Conservation (phyloP, 1,139 yeast species). For the Blastobotrys indianensis region DNA sequence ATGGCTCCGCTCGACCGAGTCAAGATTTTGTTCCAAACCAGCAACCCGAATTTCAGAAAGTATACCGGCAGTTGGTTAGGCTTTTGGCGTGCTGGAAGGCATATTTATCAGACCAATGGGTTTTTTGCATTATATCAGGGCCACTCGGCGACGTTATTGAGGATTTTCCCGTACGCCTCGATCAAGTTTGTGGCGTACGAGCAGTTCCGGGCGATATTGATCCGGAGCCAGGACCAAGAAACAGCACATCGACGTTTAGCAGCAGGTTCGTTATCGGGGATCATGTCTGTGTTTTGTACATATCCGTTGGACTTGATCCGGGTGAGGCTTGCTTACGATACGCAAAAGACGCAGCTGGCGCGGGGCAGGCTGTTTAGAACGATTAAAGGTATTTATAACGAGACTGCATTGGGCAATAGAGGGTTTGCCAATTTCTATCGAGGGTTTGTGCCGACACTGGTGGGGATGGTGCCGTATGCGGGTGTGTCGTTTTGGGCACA, state of each 20-base stretch:
- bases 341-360: slow-evolving; percentile 35
- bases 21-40: slow-evolving; percentile 89
- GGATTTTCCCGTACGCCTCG: slow-evolving; percentile 96
- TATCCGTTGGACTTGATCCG: slow-evolving; percentile 89
- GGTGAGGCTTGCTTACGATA: slow-evolving; percentile 87
- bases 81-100: slow-evolving; percentile 60
- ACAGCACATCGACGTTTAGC: slow-evolving; percentile 72
- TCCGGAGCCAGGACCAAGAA: slow-evolving; percentile 69
- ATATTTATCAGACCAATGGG: slow-evolving; percentile 71
- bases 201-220: slow-evolving; percentile 73
- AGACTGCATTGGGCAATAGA: slow-evolving; percentile 32
- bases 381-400: slow-evolving; percentile 51
- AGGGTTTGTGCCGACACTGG: slow-evolving; percentile 88
- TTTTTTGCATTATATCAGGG: slow-evolving; percentile 83
- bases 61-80: slow-evolving; percentile 81
- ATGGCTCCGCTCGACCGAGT: slow-evolving; percentile 96
- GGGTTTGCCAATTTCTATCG: slow-evolving; percentile 58
- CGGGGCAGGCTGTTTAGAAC: slow-evolving; percentile 44
- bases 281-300: slow-evolving; percentile 80
- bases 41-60: slow-evolving; percentile 79
- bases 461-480: slow-evolving; percentile 97
- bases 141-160: slow-evolving; percentile 81
- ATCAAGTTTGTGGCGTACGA: slow-evolving; percentile 97
- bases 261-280: slow-evolving; percentile 85
- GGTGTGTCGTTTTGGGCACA: slow-evolving; percentile 96